These are phyloP conservation scores for Vicia sativa DNA, from an alignment of 306 rosid genomes.

Conservation along the genomic window DNA sequence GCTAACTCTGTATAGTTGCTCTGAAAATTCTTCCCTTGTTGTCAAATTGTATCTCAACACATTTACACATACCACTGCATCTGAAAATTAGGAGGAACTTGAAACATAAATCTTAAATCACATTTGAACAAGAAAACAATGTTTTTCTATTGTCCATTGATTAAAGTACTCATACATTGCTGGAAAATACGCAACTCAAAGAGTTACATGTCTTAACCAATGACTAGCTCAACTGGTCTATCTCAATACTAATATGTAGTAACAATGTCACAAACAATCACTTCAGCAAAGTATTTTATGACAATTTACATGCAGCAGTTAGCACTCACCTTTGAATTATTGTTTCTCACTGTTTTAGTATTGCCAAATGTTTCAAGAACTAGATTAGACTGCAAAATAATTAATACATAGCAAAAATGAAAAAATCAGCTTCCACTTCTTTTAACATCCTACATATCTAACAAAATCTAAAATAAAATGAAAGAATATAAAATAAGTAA, in stretches of 20 bases:
- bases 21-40: constrained; percentile 98
- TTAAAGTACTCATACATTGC: constrained; percentile 25
- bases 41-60: constrained; percentile 98
- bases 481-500: too few relatives aligned
- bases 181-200: constrained; percentile 26
- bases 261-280: too few relatives aligned
- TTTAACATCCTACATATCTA: too few relatives aligned
- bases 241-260: too few relatives aligned
- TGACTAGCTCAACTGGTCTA: constrained; percentile 17
- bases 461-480: too few relatives aligned
- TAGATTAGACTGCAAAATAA: constrained; percentile 79
- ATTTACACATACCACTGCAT: constrained; percentile 78
- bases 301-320: constrained; percentile 13
- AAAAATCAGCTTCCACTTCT: too few relatives aligned
- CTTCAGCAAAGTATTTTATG: constrained; percentile 6
- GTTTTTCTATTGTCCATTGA: background rate
- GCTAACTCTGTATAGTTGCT: constrained; percentile 88
- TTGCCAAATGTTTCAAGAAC: constrained; percentile 99
- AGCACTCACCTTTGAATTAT: constrained; percentile 85
- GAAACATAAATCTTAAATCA: too few relatives aligned
- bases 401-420: constrained; percentile 20
- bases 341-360: constrained; percentile 97
- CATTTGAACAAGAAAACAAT: constrained; percentile 33
- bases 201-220: constrained; percentile 27
- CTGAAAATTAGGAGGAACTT: constrained; percentile 41